Percentiles rank a stretch among this genome's conserved stretches.
Evolutionary conservation across 2,329 filamentous ascomycete species (phyloP).

Genomic region (Xylariales sp.): DNA sequence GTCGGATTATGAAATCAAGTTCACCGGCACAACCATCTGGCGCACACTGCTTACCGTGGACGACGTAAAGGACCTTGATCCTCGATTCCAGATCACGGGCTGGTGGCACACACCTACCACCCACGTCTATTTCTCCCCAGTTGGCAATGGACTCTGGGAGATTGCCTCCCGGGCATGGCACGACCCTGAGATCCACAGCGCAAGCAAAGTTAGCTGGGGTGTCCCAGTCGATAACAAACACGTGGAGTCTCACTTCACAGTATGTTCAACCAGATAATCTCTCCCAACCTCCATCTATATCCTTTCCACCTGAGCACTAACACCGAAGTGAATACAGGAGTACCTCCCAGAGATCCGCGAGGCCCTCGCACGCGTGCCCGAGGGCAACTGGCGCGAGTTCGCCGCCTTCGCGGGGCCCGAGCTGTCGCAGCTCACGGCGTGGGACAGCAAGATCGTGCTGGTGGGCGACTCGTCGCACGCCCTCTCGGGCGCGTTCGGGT

Average conservation of each 20-base stretch:
- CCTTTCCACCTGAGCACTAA: slow-evolving; percentile 8
- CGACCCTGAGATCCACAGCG: slow-evolving; percentile 18
- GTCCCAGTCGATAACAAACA: slow-evolving; percentile 19
- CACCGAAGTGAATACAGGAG: slow-evolving; percentile 20
- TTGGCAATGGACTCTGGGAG: slow-evolving; percentile 21
- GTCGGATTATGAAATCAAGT: slow-evolving; percentile 20
- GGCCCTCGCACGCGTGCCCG: slow-evolving; percentile 30
- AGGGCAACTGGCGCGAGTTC: slow-evolving; percentile 40
- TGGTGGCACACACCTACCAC: slow-evolving; percentile 24
- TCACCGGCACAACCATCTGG: slow-evolving; percentile 42
- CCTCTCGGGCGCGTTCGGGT: slow-evolving; percentile 37
- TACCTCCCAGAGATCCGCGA: slow-evolving; percentile 35
- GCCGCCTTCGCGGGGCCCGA: slow-evolving; percentile 42
- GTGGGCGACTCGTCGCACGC: slow-evolving; percentile 53
- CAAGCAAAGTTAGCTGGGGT: slow-evolving; percentile 24
- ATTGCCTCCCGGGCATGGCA: slow-evolving; percentile 20
- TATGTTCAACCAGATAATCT: slow-evolving; percentile 20
- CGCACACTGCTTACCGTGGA: slow-evolving; percentile 34
- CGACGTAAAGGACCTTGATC: slow-evolving; percentile 24
- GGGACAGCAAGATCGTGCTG: slow-evolving; percentile 39
- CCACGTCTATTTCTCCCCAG: slow-evolving; percentile 22
- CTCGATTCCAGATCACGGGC: slow-evolving; percentile 18
- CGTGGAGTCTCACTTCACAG: slow-evolving; percentile 20
- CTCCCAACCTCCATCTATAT: slow-evolving; percentile 19
- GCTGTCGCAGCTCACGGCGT: slow-evolving; percentile 32